Evolutionary conservation across 2,329 filamentous ascomycete genomes (phyloP), one percentile per base, ranked within the genome.

Genomic region (Colletotrichum endophyticum): DNA sequence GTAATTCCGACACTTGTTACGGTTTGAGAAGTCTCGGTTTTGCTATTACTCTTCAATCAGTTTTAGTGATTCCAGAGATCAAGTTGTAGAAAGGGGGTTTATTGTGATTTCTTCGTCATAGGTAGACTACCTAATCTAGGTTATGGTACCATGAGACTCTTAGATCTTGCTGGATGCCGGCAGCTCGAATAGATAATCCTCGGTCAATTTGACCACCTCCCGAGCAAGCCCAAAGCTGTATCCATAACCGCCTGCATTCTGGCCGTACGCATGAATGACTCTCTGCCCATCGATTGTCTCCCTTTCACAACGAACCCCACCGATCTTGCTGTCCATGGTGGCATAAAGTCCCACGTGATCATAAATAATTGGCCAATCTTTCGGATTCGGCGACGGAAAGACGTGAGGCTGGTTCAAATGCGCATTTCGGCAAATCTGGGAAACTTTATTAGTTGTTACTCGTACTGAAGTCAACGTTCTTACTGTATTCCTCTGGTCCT

Each of bases 11-110:
- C 39, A 12, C 9, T 49, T 0, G 1, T 6, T n/a, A n/a, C n/a
- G 11, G n/a, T 1, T n/a, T 22, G 19, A 12, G 44, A n/a, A 49
- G 44, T 22, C 44, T 22, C 2, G 0, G 0, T 22, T 12, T 49
- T 49, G 19, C 39, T 44, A 3, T 44, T 1, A 44, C 19, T 44
- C 5, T 1, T 44, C 5, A 11, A n/a, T 44, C 16, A 5, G 3
- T 6, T 44, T 19, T 6, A 3, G n/a, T 22, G 0, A 12, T n/a
- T 49, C 11, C 44, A 22, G 3, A n/a, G 3, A 11, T 12, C 44
- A 49, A 11, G 19, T 6, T 12, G 5, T 11, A 5, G 19, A n/a
- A 44, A n/a, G 16, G 39, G 8, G 16, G 5, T 5, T 44, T 19
- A 44, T 19, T 44, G 3, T 19, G 16, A 9, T 19, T 44, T n/a